These are phyloP conservation scores for Lasiosphaeria ovina DNA, from an alignment of 495 filamentous ascomycete species.

Conservation along the genomic window DNA sequence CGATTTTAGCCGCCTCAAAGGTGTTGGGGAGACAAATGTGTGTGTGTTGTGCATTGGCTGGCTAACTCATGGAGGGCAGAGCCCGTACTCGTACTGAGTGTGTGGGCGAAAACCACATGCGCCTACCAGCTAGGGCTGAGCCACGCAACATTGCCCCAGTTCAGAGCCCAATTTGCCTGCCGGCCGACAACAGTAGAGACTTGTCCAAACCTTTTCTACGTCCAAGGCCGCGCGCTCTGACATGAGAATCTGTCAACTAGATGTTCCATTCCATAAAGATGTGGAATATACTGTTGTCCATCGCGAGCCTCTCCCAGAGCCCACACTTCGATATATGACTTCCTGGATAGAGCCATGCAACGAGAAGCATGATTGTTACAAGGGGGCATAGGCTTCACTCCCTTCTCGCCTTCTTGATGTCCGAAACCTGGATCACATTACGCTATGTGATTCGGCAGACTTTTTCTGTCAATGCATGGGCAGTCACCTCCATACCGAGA, in stretches of 20 bases:
- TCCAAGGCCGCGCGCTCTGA: not conserved
- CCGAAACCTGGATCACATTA: not conserved
- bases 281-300: not conserved
- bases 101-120: too few species aligned
- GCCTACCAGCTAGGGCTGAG: too few species aligned
- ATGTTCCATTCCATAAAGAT: not conserved
- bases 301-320: not conserved
- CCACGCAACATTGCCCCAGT: too few species aligned
- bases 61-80: too few species aligned
- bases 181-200: not conserved
- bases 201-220: not conserved
- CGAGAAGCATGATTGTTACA: not conserved
- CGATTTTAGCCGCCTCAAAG: too few species aligned
- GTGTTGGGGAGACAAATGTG: too few species aligned
- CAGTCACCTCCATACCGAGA: not conserved
- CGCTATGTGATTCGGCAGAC: not conserved
- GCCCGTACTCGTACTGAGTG: too few species aligned
- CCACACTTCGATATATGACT: not conserved
- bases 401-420: not conserved
- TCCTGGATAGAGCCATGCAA: not conserved
- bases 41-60: too few species aligned
- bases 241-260: not conserved
- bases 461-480: not conserved
- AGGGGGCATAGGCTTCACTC: not conserved
- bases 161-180: not conserved